Conservation (phyloP, 2,329 filamentous ascomycete genomes). For the Aspergillus fischeri region DNA sequence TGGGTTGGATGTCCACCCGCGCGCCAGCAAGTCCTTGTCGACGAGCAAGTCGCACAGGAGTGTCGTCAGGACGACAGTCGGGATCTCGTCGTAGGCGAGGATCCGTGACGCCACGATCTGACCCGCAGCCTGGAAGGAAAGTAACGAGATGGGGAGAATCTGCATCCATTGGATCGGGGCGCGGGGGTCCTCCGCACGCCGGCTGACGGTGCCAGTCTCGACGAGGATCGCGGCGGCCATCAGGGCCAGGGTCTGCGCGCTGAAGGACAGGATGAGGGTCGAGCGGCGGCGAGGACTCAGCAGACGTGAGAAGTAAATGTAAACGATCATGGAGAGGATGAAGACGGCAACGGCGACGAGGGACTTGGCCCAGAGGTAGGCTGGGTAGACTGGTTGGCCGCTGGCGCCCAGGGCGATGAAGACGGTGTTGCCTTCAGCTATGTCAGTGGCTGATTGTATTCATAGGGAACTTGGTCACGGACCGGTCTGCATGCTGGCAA, state of each 20-base stretch:
- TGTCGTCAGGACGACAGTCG: conserved; percentile 40
- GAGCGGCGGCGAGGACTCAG: conserved; percentile 33
- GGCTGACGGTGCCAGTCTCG: conserved; percentile 28
- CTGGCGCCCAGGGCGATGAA: conserved; percentile 42
- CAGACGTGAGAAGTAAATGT: conserved; percentile 32
- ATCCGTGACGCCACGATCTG: conserved; percentile 38
- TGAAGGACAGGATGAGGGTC: conserved; percentile 38
- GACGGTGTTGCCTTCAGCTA: conserved; percentile 37
- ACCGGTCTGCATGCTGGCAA: conserved; percentile 44
- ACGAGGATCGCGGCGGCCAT: conserved; percentile 34
- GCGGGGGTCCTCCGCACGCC: conserved; percentile 24
- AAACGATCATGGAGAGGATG: conserved; percentile 37
- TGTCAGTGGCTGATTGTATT: neutral
- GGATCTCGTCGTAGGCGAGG: conserved; percentile 37
- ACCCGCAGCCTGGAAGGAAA: conserved; percentile 40
- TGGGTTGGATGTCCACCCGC: conserved; percentile 23
- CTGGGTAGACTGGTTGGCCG: conserved; percentile 37
- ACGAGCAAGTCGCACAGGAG: conserved; percentile 38
- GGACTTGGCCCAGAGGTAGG: conserved; percentile 41
- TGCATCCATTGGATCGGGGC: conserved; percentile 35
- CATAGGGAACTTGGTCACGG: neutral
- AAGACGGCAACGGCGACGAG: conserved; percentile 38
- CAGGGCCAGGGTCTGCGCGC: conserved; percentile 34
- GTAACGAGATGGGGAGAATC: conserved; percentile 34
- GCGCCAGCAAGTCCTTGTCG: conserved; percentile 26